Conservation (phyloP, 176 grass and related monocot genomes). For the Cenchrus americanus region DNA sequence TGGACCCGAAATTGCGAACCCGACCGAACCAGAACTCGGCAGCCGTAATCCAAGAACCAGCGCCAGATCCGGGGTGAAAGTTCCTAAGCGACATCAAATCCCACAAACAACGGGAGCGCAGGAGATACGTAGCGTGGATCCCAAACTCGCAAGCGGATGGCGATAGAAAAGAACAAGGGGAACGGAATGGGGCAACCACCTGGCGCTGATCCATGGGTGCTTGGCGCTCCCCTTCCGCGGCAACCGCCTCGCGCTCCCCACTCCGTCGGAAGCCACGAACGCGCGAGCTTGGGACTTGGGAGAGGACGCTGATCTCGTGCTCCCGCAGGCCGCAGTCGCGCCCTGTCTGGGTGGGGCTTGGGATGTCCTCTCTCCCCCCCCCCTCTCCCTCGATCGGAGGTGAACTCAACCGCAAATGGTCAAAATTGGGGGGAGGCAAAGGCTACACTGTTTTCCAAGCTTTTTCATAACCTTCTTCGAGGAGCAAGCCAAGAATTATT, state of each 20-base stretch:
- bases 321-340: neutral
- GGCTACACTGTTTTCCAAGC: neutral
- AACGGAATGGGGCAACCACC: slow-evolving; percentile 27
- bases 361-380: neutral
- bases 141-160: neutral
- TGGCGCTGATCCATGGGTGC: slow-evolving; percentile 55
- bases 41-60: neutral
- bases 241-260: slow-evolving; percentile 6
- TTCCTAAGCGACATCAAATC: neutral
- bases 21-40: neutral
- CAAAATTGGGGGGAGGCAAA: neutral
- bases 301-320: neutral
- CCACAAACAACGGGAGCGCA: neutral
- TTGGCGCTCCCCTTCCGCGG: neutral
- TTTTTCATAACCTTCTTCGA: neutral
- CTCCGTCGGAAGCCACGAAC: slow-evolving; percentile 14
- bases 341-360: neutral
- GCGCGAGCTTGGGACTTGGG: neutral
- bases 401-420: neutral
- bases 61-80: slow-evolving; percentile 9
- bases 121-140: neutral
- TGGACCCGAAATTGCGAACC: neutral
- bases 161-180: neutral
- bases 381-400: neutral
- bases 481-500: neutral